Base-by-base conservation (phyloP, 176 grass and related monocot genomes). In the Aegilops tauschii region DNA sequence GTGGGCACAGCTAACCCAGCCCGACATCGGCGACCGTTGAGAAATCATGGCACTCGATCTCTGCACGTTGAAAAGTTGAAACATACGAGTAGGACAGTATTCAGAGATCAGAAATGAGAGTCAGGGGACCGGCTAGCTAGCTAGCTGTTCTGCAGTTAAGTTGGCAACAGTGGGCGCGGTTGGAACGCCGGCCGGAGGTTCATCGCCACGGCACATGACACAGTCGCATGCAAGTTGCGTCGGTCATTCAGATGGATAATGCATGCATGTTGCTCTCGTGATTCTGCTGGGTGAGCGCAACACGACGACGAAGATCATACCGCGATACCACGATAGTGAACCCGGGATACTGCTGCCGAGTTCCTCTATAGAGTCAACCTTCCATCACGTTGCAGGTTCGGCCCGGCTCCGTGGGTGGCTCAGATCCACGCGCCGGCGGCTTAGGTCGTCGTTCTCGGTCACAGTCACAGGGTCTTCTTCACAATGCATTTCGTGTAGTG, bases 11-110 rank as follows among this genome's bases (percentile, higher is more conserved):
- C n/a, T 36, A 36, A 36, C 35, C 7, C 1, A 67, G 83, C 63
- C 83, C 54, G 32, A 87, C 64, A 83, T 90, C 18, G 80, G 54
- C 17, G 65, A 90, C 89, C 73, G 77, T 73, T 83, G 89, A 90
- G 84, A 44, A 78, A 77, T 12, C n/a, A 7, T 27, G 62, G 10
- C 25, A 28, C 4, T 65, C 62, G 49, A 36, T 49, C 12, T 29
- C 20, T 29, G 45, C 73, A 40, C 52, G n/a, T 61, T 39, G 8
- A 63, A 74, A 61, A 27, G n/a, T 45, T 16, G 25, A 59, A 12
- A 59, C 49, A 16, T 76, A 50, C 47, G 47, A 50, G 47, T 50
- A 50, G 47, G 47, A 5, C 13, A 17, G 50, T 17, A 76, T 18
- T 50, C 16, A 9, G 11, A 17, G 40, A 23, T 75, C 72, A 28